Base-by-base conservation (phyloP, 345 rosid genomes). In the Aethionema arabicum region DNA sequence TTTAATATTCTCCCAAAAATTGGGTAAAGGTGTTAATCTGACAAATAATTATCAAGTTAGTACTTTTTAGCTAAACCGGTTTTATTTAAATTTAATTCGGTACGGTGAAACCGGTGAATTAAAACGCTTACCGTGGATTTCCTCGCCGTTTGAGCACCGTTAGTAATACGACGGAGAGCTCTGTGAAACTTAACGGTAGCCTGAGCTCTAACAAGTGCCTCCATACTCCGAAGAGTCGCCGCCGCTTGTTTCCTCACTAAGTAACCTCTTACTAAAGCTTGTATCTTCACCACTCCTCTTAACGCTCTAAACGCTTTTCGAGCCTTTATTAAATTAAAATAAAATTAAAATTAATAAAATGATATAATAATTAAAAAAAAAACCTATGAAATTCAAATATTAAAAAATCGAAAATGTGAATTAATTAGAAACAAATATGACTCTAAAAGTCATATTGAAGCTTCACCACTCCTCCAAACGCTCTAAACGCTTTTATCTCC, bases 171-270 rank as follows among this genome's bases (percentile, higher is more conserved):
- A 64, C 51, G 67, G 8, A 74, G 72, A 32, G 78, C 73, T 64
- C 78, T 74, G 35, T 79, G 78, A 47, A 80, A 79, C 61, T 80
- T 74, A 37, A 78, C 77, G 13, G 82, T 68, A 43, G 89, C 70
- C 56, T 89, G 95, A 63, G 95, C 96, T 76, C 91, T 72, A 15
- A 89, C 76, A 52, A 89, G 81, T 5, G 95, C 88, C 59, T 84
- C 83, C 91, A 89, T 88, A 72, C 91, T 66, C 46, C 77, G 83
- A 12, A 89, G 81, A 7, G 96, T 86, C 5, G 84, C 87, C 3
- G 85, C 49, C 16, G 93, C 87, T 63, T 89, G 91, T 59, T 77
- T 86, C 67, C 95, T 40, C 58, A 82, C 91, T 47, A 89, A 72
- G 75, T 56, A 89, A 0, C 96, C 96, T 78, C 87, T 76, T 14